These are phyloP conservation scores for Cenchrus americanus DNA, from an alignment of 176 grass and related monocot genomes.

Conservation along the genomic window DNA sequence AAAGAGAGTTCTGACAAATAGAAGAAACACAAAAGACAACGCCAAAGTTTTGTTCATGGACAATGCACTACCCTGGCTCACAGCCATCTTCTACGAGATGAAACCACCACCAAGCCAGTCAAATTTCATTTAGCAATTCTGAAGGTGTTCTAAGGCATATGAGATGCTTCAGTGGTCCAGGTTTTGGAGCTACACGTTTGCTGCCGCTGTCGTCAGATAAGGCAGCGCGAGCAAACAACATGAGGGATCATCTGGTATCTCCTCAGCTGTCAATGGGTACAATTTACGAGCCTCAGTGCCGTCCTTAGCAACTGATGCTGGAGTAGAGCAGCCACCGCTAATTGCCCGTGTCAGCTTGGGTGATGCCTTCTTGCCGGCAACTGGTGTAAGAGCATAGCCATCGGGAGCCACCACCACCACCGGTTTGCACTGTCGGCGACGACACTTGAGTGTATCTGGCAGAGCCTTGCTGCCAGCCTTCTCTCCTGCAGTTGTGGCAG, in stretches of 20 bases:
- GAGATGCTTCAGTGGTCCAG: neutral
- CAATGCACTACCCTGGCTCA: no score
- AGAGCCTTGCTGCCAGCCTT: neutral
- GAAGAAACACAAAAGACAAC: no score
- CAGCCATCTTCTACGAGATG: no score
- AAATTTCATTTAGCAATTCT: neutral
- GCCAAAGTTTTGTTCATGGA: no score
- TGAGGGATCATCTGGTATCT: neutral
- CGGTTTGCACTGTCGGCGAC: neutral
- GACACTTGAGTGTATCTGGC: conserved; percentile 1
- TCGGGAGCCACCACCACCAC: neutral
- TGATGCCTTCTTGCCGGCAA: neutral
- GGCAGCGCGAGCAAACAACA: conserved; percentile 43
- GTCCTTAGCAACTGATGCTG: neutral
- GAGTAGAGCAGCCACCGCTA: neutral
- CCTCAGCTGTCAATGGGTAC: neutral
- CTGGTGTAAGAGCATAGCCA: neutral
- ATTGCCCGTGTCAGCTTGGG: neutral
- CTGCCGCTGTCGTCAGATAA: neutral
- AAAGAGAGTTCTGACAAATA: no score
- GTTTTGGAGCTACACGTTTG: neutral
- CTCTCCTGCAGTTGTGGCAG: conserved; percentile 6
- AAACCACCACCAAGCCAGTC: no score
- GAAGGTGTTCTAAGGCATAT: neutral
- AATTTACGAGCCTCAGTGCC: neutral